These are phyloP conservation scores for Tuber umbilicatum DNA, from an alignment of 495 filamentous ascomycete species.

Conservation along the genomic window DNA sequence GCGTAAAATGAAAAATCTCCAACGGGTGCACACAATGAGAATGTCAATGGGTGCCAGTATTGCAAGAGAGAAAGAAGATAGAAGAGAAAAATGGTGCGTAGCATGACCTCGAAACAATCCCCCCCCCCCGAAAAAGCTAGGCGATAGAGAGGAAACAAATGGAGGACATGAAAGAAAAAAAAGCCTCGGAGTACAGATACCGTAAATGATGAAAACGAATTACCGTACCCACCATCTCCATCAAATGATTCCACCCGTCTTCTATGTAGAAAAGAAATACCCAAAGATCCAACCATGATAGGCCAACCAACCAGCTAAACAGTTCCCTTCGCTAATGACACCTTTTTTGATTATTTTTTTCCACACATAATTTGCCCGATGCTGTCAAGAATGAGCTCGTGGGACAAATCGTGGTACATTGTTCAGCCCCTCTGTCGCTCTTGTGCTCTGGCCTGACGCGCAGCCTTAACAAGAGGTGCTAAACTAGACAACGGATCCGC, in stretches of 20 bases:
- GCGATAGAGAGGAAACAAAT: background rate
- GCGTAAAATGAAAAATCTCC: background rate
- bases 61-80: background rate
- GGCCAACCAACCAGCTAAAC: background rate
- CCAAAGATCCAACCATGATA: background rate
- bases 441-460: conserved; percentile 70
- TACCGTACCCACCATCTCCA: background rate
- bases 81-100: background rate
- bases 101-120: background rate
- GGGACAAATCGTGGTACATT: conserved; percentile 7
- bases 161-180: background rate
- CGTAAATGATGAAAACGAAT: conserved; percentile 2
- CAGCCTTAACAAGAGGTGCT: conserved; percentile 79
- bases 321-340: background rate
- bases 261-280: conserved; percentile 1
- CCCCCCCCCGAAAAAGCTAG: background rate
- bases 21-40: background rate
- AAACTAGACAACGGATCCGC: conserved; percentile 68
- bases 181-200: background rate
- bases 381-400: background rate
- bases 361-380: conserved; percentile 6
- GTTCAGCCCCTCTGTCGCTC: conserved; percentile 54
- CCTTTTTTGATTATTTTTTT: conserved; percentile 4
- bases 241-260: background rate
- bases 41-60: background rate